Percentiles rank a stretch among this genome's conserved stretches.
Conservation (phyloP, 164 flowering plant species). For the Echeveria elegans region DNA sequence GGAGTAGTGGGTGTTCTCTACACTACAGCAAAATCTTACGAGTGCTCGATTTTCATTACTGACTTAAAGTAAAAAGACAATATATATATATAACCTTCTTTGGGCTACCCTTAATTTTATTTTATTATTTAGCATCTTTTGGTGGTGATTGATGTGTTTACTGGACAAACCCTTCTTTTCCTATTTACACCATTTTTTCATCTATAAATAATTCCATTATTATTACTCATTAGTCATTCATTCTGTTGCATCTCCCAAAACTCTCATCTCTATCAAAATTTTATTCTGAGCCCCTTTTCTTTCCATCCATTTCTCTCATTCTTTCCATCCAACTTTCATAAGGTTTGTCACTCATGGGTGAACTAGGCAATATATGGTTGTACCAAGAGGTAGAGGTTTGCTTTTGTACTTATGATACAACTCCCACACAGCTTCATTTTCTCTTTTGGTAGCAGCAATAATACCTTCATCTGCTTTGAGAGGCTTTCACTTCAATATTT, state of each 20-base stretch:
- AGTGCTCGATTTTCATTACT: not conserved
- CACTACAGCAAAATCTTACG: not conserved
- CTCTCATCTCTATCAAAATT: not conserved
- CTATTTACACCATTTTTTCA: not conserved
- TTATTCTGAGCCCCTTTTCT: no score
- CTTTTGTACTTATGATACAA: not conserved
- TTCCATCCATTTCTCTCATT: not conserved
- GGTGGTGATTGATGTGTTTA: constrained; percentile 1
- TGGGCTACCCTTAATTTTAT: not conserved
- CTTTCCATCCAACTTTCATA: not conserved
- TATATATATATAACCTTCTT: not conserved
- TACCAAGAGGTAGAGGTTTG: constrained; percentile 30
- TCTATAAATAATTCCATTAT: constrained; percentile 1
- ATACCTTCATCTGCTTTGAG: not conserved
- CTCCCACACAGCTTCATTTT: no score
- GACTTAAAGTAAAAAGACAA: not conserved
- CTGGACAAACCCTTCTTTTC: not conserved
- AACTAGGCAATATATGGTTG: constrained; percentile 33
- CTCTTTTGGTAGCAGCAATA: no score
- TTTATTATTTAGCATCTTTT: not conserved
- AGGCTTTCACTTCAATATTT: not conserved
- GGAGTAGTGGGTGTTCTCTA: not conserved
- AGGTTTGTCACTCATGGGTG: constrained; percentile 20
- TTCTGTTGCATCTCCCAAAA: not conserved
- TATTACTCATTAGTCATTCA: not conserved